Evolutionary conservation across 345 rosid species (phyloP).

Genomic region (Citrus glauca): DNA sequence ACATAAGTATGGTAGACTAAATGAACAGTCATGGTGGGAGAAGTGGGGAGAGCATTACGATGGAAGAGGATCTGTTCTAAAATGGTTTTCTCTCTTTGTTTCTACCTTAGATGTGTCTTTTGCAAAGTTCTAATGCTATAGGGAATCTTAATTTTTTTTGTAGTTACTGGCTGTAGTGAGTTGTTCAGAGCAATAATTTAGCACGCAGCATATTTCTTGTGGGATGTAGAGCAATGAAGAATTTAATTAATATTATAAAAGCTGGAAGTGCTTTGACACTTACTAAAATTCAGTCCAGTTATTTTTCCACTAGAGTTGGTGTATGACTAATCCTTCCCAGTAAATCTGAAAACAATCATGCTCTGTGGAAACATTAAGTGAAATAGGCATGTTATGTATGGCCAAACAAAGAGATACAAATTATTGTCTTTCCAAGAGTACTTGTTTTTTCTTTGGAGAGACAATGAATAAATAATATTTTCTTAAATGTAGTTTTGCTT

Average conservation of each 20-base stretch:
- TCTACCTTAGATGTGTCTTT: not conserved
- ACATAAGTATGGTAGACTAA: constrained; percentile 88
- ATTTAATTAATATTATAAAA: not conserved
- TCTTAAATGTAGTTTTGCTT: constrained; percentile 5
- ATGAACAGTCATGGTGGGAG: constrained; percentile 99
- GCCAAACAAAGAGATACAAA: not conserved
- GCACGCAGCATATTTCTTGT: not conserved
- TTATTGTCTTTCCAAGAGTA: not conserved
- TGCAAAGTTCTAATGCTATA: not conserved
- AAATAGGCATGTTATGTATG: not conserved
- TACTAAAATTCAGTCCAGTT: not conserved
- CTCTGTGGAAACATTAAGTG: not conserved
- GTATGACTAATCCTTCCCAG: not conserved
- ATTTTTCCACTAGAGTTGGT: not conserved
- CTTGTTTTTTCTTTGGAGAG: not conserved
- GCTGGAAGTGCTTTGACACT: not conserved
- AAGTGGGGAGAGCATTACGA: constrained; percentile 99
- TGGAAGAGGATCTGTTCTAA: constrained; percentile 95
- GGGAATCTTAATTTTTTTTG: not conserved
- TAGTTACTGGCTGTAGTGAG: not conserved
- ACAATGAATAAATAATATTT: not conserved
- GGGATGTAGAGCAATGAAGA: not conserved
- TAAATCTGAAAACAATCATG: not conserved
- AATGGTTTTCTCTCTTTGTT: constrained; percentile 56
- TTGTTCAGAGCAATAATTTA: not conserved